A percentile compares a stretch with the other conserved stretches of the same genome.
phyloP scores from a whole-genome alignment of 768 basidiomycete genomes.

The Pholiota microspora region DNA sequence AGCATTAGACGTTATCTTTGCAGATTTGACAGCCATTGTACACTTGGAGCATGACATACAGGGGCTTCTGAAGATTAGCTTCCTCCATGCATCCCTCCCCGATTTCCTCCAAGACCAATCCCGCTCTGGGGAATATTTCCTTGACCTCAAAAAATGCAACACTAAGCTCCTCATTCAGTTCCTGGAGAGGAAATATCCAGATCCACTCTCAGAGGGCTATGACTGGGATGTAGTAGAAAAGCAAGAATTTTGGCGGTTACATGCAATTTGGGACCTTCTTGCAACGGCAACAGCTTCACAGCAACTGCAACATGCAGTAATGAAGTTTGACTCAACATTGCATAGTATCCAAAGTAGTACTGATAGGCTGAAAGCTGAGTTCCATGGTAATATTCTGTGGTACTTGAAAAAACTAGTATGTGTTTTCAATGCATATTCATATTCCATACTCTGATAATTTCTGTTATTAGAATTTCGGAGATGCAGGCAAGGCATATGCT shows the following conservation, averaged over 20 bases:
- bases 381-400: neutral
- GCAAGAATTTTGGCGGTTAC: neutral
- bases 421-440: neutral
- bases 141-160: neutral
- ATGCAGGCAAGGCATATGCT: neutral
- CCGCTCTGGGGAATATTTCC: neutral
- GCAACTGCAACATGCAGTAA: neutral
- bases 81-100: constrained; percentile 6
- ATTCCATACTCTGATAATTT: neutral
- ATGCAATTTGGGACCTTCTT: neutral
- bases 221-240: neutral
- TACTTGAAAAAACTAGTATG: neutral
- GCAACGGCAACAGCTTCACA: neutral
- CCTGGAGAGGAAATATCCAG: neutral
- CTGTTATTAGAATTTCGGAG: neutral
- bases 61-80: neutral
- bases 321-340: neutral
- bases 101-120: constrained; percentile 5
- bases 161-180: neutral
- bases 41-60: neutral
- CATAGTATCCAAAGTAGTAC: neutral
- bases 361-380: neutral
- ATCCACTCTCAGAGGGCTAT: neutral
- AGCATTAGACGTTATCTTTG: neutral
- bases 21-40: neutral